These are phyloP conservation scores for Lachancea mirantina DNA, from an alignment of 805 yeast species.

Conservation along the genomic window DNA sequence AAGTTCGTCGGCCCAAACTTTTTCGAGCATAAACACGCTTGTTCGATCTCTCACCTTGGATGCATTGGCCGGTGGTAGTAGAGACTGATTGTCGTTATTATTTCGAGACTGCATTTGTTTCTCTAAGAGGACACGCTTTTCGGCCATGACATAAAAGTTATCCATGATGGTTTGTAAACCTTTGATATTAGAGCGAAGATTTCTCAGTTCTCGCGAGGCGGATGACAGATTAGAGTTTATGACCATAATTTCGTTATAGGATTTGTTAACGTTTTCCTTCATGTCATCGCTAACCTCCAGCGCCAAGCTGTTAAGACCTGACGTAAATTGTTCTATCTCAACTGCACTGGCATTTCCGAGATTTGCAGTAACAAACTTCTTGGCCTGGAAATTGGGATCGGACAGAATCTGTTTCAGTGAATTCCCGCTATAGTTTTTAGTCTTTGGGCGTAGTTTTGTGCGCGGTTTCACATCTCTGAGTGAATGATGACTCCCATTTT, in stretches of 20 bases:
- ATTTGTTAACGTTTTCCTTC: constrained; percentile 51
- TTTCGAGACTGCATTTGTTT: constrained; percentile 8
- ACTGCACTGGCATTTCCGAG: constrained; percentile 61
- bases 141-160: constrained; percentile 56
- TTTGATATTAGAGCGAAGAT: constrained; percentile 50
- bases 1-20: constrained; percentile 73
- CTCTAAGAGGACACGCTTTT: constrained; percentile 45
- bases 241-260: constrained; percentile 53
- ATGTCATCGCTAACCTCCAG: constrained; percentile 48
- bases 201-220: constrained; percentile 60
- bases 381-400: constrained; percentile 41
- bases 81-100: constrained; percentile 10
- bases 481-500: background rate
- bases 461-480: background rate
- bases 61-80: constrained; percentile 20
- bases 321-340: constrained; percentile 64
- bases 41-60: constrained; percentile 45
- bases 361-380: constrained; percentile 40
- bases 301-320: constrained; percentile 44
- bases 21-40: constrained; percentile 64
- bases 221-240: constrained; percentile 52
- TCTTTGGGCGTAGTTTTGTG: background rate
- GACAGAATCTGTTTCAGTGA: constrained; percentile 31
- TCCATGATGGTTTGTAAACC: constrained; percentile 54
- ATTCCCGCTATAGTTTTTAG: background rate